A percentile compares a stretch with the other conserved stretches of the same genome.
These are phyloP conservation scores for Thalia dealbata DNA, from an alignment of 176 grass and related monocot genomes.

Conservation along the genomic window DNA sequence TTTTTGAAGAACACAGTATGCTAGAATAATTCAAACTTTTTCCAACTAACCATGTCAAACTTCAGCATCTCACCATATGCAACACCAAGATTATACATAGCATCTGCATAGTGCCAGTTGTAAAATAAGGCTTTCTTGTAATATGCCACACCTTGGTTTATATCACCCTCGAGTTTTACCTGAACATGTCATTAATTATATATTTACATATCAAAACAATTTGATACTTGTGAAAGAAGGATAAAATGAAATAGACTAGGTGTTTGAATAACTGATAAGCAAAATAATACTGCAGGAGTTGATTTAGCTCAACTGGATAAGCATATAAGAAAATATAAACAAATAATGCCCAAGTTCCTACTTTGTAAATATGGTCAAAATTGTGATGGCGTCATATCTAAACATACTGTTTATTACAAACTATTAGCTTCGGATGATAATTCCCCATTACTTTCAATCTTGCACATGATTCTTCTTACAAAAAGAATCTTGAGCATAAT, in stretches of 20 bases:
- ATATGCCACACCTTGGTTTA: constrained; percentile 91
- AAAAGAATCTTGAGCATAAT: no score
- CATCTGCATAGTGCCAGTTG: constrained; percentile 99
- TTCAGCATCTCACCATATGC: constrained; percentile 99
- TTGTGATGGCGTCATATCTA: no score
- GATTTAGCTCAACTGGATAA: constrained; percentile 13
- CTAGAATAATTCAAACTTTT: background rate
- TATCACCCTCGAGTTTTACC: constrained; percentile 95
- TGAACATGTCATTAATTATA: constrained; percentile 21
- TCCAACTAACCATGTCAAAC: constrained; percentile 90
- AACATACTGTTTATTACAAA: no score
- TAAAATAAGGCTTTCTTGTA: constrained; percentile 98
- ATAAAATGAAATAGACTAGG: background rate
- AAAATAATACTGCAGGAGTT: background rate
- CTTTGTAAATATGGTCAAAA: no score
- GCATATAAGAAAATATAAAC: no score
- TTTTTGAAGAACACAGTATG: background rate
- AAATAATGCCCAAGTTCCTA: no score
- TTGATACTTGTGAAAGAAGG: background rate
- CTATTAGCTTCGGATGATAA: no score
- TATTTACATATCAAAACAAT: background rate
- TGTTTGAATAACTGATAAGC: background rate
- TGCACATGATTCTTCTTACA: no score
- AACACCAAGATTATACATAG: constrained; percentile 98
- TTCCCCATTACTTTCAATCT: no score